phyloP scores from a whole-genome alignment of 257 asterid genomes.

The Nicotiana benthamiana region DNA sequence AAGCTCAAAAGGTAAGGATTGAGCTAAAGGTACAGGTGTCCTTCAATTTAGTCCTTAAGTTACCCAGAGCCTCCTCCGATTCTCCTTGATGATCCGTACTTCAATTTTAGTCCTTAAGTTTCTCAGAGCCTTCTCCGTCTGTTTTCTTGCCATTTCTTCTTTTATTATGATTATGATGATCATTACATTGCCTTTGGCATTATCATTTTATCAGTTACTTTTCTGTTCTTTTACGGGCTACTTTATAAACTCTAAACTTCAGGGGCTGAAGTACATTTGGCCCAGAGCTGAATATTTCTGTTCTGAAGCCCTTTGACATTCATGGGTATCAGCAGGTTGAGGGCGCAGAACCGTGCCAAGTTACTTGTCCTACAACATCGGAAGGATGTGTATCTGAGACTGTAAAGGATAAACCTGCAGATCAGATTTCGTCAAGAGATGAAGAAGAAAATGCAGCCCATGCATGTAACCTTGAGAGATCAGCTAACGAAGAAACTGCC shows the following conservation, averaged over 20 bases:
- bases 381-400: conserved; percentile 31
- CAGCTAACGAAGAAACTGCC: conserved; percentile 25
- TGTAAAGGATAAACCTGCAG: conserved; percentile 20
- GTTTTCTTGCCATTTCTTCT: not conserved
- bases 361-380: conserved; percentile 28
- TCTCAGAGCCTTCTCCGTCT: not conserved
- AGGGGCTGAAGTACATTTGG: not conserved
- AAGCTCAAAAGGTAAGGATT: conserved; percentile 72
- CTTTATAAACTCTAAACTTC: not conserved
- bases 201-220: conserved; percentile 5
- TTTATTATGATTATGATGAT: not conserved
- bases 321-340: conserved; percentile 33
- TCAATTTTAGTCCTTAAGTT: not conserved
- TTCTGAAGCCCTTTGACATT: not conserved
- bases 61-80: not conserved
- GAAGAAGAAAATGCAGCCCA: conserved; percentile 17
- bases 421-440: conserved; percentile 25
- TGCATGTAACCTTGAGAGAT: conserved; percentile 14
- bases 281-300: not conserved
- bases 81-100: no score
- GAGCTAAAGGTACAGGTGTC: not conserved
- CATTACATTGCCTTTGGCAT: not conserved
- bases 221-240: not conserved
- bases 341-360: conserved; percentile 23
- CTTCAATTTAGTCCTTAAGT: not conserved